Conservation (phyloP, 352 stramenopile genomes). For the Hyaloperonospora arabidopsidis region DNA sequence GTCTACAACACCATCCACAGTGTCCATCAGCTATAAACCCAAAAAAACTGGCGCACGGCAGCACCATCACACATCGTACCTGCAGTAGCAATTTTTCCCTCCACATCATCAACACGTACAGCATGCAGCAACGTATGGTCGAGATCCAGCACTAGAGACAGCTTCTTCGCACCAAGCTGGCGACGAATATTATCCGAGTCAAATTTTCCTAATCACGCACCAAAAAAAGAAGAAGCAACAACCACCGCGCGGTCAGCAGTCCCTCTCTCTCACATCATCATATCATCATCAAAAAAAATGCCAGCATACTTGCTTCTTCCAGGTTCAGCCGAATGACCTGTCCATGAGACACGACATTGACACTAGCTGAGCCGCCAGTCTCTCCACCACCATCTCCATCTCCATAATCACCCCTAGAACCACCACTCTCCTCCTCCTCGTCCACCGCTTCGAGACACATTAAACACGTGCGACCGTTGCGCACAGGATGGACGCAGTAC, state of each 20-base stretch:
- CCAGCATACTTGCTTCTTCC: constrained; percentile 90
- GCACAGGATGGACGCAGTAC: constrained; percentile 73
- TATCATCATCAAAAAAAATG: too few species aligned
- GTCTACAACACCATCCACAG: constrained; percentile 28
- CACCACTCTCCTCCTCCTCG: constrained; percentile 40
- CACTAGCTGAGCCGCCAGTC: constrained; percentile 16
- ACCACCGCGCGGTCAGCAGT: background rate
- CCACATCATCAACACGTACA: constrained; percentile 64
- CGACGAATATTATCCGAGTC: constrained; percentile 80
- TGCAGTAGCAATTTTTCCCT: constrained; percentile 45
- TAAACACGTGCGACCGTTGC: constrained; percentile 68
- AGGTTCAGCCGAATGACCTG: constrained; percentile 93
- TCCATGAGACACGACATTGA: constrained; percentile 76
- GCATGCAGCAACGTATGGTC: constrained; percentile 96
- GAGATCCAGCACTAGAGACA: constrained; percentile 94
- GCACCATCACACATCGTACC: constrained; percentile 23
- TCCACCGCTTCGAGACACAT: constrained; percentile 73
- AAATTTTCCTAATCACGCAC: constrained; percentile 59
- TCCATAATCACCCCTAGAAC: too few species aligned
- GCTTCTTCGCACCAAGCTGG: constrained; percentile 83
- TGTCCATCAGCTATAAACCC: constrained; percentile 4
- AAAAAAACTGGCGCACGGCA: background rate
- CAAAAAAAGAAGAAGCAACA: background rate
- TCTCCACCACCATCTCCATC: too few species aligned
- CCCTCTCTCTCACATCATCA: constrained; percentile 44